Conservation (phyloP, 768 basidiomycete genomes). For the Mycena chlorophos region DNA sequence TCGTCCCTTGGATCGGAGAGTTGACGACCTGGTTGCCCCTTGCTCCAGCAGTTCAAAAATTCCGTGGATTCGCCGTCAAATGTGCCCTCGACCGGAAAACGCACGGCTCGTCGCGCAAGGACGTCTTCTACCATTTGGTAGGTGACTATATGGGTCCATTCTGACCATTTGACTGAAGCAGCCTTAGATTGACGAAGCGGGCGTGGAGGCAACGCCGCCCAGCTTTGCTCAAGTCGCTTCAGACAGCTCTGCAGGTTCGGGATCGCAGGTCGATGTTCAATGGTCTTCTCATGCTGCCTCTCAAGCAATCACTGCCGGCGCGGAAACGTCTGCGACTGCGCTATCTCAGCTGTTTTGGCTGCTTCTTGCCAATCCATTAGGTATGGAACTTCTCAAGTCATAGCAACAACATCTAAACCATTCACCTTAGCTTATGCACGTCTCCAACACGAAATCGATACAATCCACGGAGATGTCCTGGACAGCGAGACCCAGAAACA, state of each 20-base stretch:
- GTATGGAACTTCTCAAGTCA: too few relatives aligned
- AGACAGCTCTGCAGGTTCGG: slow-evolving; percentile 19
- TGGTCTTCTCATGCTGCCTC: too few relatives aligned
- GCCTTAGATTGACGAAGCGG: slow-evolving; percentile 25
- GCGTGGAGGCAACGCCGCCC: slow-evolving; percentile 16
- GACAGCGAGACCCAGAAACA: slow-evolving; percentile 26
- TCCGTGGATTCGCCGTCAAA: slow-evolving; percentile 44
- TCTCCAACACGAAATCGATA: slow-evolving; percentile 31
- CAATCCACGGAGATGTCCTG: slow-evolving; percentile 17
- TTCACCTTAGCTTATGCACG: slow-evolving; percentile 21
- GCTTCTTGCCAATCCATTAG: slow-evolving; percentile 23
- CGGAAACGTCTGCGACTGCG: slow-evolving; percentile 22
- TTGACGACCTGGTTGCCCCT: slow-evolving; percentile 17
- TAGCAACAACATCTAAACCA: too few relatives aligned
- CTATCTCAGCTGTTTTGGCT: slow-evolving; percentile 22
- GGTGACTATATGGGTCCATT: background rate
- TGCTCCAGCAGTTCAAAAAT: slow-evolving; percentile 17
- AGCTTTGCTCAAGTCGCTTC: slow-evolving; percentile 21
- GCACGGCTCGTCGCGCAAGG: slow-evolving; percentile 31
- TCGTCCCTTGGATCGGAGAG: slow-evolving; percentile 23
- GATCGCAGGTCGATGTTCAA: too few relatives aligned
- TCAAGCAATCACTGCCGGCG: slow-evolving; percentile 22
- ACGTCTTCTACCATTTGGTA: slow-evolving; percentile 27
- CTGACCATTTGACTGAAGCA: background rate
- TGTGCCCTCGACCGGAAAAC: slow-evolving; percentile 61